phyloP scores from a whole-genome alignment of 352 stramenopile genomes.

The Phytophthora quininea region DNA sequence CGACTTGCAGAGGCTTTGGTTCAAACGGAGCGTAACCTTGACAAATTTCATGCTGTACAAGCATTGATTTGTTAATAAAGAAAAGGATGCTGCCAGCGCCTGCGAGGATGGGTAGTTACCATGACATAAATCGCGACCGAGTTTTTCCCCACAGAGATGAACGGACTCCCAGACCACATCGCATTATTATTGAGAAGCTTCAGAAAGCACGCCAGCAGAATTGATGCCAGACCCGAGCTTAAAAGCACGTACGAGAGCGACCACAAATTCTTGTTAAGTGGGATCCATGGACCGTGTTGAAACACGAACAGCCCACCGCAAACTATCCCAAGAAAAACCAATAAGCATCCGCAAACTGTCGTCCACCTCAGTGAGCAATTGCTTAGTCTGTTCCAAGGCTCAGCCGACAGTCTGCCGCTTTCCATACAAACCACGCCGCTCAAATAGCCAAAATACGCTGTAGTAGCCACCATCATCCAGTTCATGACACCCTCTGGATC shows the following conservation, averaged over 20 bases:
- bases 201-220: constrained; percentile 35
- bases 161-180: constrained; percentile 32
- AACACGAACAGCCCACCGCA: constrained; percentile 35
- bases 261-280: constrained; percentile 90
- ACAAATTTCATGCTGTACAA: constrained; percentile 60
- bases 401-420: not conserved
- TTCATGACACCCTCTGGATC: constrained; percentile 86
- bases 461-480: constrained; percentile 67
- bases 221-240: constrained; percentile 43
- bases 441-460: constrained; percentile 73
- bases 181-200: constrained; percentile 24
- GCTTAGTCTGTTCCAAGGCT: not conserved
- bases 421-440: constrained; percentile 37
- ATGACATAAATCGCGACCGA: constrained; percentile 77
- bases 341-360: constrained; percentile 12
- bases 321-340: constrained; percentile 13
- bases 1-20: constrained; percentile 21
- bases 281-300: constrained; percentile 42
- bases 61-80: no score
- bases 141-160: constrained; percentile 68
- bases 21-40: constrained; percentile 58
- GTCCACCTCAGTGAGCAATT: constrained; percentile 9
- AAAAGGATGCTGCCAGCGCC: not conserved
- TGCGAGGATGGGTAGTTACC: constrained; percentile 34
- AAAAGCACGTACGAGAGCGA: constrained; percentile 71